Evolutionary conservation across 139 green algal genomes (phyloP).

Genomic region (Ettlia oleoabundans): DNA sequence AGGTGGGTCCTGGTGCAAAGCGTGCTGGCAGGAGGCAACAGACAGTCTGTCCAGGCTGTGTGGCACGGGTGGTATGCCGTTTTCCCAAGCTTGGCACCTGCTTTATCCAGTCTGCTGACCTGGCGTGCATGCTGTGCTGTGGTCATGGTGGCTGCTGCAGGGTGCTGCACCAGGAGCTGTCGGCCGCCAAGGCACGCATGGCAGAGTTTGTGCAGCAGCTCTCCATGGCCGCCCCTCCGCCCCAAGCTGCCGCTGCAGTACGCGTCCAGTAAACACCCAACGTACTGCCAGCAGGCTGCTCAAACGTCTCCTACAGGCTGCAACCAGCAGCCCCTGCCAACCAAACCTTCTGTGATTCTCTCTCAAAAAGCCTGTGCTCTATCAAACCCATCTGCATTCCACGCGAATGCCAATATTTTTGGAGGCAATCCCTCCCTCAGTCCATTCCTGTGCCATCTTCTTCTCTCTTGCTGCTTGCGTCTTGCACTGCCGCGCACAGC

Average conservation of each 20-base stretch:
- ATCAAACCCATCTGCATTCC: background rate
- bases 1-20: background rate
- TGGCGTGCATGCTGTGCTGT: background rate
- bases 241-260: background rate
- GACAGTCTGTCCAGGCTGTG: no score
- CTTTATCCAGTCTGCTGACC: background rate
- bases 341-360: no score
- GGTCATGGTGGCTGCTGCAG: background rate
- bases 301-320: no score
- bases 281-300: background rate
- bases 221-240: no score
- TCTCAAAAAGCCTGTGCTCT: no score
- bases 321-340: no score
- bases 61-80: no score
- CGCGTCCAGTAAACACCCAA: slow-evolving; percentile 4
- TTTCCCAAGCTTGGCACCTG: background rate
- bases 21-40: background rate
- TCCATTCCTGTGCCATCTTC: slow-evolving; percentile 11
- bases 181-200: slow-evolving; percentile 34
- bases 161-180: slow-evolving; percentile 43
- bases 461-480: background rate
- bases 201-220: slow-evolving; percentile 24
- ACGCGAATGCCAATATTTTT: slow-evolving; percentile 11
- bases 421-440: slow-evolving; percentile 22
- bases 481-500: background rate